phyloP scores from a whole-genome alignment of 345 rosid genomes.

The Acer negundo region DNA sequence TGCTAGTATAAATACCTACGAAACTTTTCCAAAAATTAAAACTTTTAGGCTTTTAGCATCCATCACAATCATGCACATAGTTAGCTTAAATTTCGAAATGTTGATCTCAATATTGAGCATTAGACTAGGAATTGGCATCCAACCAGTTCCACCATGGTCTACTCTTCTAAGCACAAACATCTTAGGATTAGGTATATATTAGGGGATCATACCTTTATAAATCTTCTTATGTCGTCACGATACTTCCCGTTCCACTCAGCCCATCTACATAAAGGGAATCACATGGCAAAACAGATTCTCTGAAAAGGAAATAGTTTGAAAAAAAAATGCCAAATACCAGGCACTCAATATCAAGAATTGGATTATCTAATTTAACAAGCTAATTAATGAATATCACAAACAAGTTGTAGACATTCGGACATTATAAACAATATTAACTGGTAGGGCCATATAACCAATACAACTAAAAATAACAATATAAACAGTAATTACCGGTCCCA shows the following conservation, averaged over 20 bases:
- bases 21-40: neutral
- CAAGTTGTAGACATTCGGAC: neutral
- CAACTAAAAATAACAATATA: too few relatives aligned
- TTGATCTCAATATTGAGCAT: neutral
- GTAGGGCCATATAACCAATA: neutral
- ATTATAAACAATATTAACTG: neutral
- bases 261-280: conserved; percentile 61
- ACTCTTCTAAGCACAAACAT: neutral
- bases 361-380: neutral
- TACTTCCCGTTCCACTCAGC: conserved; percentile 98
- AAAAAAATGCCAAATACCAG: conserved; percentile 10
- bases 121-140: conserved; percentile 9
- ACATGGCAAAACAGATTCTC: neutral
- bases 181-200: neutral
- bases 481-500: conserved; percentile 75
- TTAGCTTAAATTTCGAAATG: neutral
- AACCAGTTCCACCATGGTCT: neutral
- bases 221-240: conserved; percentile 82
- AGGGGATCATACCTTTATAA: conserved; percentile 63
- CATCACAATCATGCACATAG: neutral
- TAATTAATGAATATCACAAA: neutral
- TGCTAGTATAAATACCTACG: neutral
- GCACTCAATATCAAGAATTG: neutral
- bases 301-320: too few relatives aligned
- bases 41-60: neutral